Evolutionary conservation across 2,329 filamentous ascomycete species (phyloP), one percentile per base, ranked within the genome.

Genomic region (Lasiodiplodia sp.): DNA sequence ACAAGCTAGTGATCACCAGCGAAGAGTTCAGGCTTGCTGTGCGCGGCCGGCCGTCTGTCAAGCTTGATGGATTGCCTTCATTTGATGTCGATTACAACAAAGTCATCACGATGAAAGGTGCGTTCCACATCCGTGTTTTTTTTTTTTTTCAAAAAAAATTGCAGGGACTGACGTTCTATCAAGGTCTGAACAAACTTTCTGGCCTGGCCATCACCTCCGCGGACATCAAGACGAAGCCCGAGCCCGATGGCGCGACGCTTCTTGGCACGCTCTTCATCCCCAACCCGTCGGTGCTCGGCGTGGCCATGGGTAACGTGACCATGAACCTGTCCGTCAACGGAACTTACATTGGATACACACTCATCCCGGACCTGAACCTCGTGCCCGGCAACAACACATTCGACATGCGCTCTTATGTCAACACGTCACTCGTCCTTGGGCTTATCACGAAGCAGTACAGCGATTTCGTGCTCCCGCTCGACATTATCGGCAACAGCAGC

Each of bases 301-400:
- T 92, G 65, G 85, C 90, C 40, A 86, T 92, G 83, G 90, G 90
- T 73, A 90, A 91, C 73, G 82, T 87, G 44, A 86, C 86, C 34
- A 90, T 91, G 78, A 79, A 83, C 77, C 88, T 88, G 74, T 87
- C 82, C 73, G 83, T 90, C 65, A 82, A 85, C 55, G 84, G 81
- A 56, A 72, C 78, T 55, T 71, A 80, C 1, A 82, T 91, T 70
- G 90, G 90, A 65, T 84, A 79, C 51, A 79, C 87, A 8, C 85
- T 83, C 70, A 84, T 92, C 70, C 80, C 87, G 71, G 83, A 91
- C 79, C 80, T 92, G 55, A 71, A 84, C 21, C 84, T 92, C 57
- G 75, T 73, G 40, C 90, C 89, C 2, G 90, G 90, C 68, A 76
- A 81, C 73, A 62, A 91, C 79, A 79, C 78, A 18, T 84, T 86